phyloP scores from a whole-genome alignment of 2,329 filamentous ascomycete species.

The Ophiocordyceps camponoti-floridani region DNA sequence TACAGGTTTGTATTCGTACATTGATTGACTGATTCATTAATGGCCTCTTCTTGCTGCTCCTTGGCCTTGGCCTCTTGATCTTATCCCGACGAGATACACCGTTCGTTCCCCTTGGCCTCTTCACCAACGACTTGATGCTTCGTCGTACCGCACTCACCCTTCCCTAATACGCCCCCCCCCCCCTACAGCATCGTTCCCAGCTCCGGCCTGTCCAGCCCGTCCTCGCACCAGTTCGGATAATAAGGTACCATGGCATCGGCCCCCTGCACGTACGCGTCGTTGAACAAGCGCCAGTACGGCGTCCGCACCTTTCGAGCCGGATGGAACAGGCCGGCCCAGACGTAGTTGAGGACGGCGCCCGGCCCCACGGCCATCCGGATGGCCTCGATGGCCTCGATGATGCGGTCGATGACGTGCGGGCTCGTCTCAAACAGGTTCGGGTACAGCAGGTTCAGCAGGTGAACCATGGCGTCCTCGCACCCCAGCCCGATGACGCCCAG shows the following conservation, averaged over 20 bases:
- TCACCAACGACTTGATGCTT: too few relatives aligned
- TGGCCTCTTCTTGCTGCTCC: too few relatives aligned
- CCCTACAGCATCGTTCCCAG: slow-evolving; percentile 55
- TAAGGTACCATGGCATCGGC: slow-evolving; percentile 95
- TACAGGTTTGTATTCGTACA: too few relatives aligned
- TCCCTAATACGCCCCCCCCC: background rate
- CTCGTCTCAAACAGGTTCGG: slow-evolving; percentile 97
- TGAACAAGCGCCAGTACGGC: slow-evolving; percentile 94
- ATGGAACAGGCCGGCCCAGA: slow-evolving; percentile 95
- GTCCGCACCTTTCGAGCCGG: slow-evolving; percentile 84
- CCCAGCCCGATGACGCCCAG: slow-evolving; percentile 94
- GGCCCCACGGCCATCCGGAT: slow-evolving; percentile 86
- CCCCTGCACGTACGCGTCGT: slow-evolving; percentile 85
- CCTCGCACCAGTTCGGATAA: slow-evolving; percentile 74
- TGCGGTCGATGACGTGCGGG: slow-evolving; percentile 94
- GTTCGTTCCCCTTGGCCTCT: too few relatives aligned
- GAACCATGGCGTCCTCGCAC: slow-evolving; percentile 96
- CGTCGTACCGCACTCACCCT: too few relatives aligned
- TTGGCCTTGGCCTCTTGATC: too few relatives aligned
- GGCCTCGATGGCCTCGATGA: slow-evolving; percentile 93
- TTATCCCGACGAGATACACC: too few relatives aligned
- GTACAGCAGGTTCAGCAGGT: slow-evolving; percentile 87
- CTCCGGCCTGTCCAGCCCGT: slow-evolving; percentile 62
- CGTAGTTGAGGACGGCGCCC: slow-evolving; percentile 89
- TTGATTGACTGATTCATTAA: too few relatives aligned